A percentile compares a stretch with the other conserved stretches of the same genome.
Conservation (phyloP, 2,329 filamentous ascomycete genomes). For the Xylariomycetidae sp. region DNA sequence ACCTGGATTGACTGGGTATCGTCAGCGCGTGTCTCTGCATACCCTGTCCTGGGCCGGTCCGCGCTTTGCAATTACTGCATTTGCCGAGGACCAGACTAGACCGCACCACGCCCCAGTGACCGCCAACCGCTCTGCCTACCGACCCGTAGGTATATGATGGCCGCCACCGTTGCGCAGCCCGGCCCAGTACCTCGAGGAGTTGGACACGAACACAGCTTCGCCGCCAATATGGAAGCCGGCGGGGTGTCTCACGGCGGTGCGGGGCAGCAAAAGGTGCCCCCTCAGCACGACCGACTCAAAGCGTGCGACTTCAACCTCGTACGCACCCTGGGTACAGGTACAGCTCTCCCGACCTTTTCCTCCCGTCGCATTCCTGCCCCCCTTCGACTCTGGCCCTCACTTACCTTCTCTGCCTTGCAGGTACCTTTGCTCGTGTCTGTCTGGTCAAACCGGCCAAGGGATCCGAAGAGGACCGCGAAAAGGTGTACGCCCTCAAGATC, state of each 20-base stretch:
- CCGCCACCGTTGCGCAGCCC: slow-evolving; percentile 26
- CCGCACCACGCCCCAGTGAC: too few relatives aligned
- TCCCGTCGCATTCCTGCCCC: too few relatives aligned
- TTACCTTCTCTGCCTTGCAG: slow-evolving; percentile 30
- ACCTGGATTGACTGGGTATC: too few relatives aligned
- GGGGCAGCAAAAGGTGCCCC: slow-evolving; percentile 20
- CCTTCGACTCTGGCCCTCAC: too few relatives aligned
- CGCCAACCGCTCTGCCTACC: too few relatives aligned
- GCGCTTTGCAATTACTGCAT: too few relatives aligned
- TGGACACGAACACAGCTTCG: slow-evolving; percentile 14
- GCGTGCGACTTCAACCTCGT: slow-evolving; percentile 64
- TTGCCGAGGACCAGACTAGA: too few relatives aligned
- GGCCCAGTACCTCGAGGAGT: slow-evolving; percentile 15
- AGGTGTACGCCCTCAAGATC: slow-evolving; percentile 79
- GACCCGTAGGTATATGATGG: slow-evolving; percentile 20
- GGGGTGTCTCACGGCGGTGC: slow-evolving; percentile 15
- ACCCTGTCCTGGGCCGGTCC: too few relatives aligned
- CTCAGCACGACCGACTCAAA: slow-evolving; percentile 30
- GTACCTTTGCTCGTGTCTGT: slow-evolving; percentile 78
- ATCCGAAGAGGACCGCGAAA: slow-evolving; percentile 46
- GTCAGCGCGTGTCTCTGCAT: too few relatives aligned
- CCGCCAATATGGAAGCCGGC: slow-evolving; percentile 15
- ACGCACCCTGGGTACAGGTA: slow-evolving; percentile 72
- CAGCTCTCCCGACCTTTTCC: too few relatives aligned
- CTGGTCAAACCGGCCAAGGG: slow-evolving; percentile 61